Evolutionary conservation across 2,329 filamentous ascomycete genomes (phyloP).

Genomic region (Metarhizium humberi): DNA sequence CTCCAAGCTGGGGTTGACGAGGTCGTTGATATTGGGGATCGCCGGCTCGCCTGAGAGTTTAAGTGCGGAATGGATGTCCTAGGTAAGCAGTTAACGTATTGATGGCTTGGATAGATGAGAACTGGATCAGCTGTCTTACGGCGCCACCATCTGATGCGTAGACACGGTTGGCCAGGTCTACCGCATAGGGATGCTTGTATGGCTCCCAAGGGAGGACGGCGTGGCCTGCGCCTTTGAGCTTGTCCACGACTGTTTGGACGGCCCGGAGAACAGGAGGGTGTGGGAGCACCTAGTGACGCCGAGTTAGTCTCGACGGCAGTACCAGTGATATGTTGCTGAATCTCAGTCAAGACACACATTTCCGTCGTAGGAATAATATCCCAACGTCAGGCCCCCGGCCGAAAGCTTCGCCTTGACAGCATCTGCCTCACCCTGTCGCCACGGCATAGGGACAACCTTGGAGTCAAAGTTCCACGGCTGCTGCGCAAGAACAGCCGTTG

Average conservation of each 20-base stretch:
- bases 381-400: conserved; percentile 17
- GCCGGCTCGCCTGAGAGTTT: conserved; percentile 24
- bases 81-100: neutral
- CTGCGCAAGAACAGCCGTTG: no score
- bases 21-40: conserved; percentile 21
- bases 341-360: neutral
- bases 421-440: conserved; percentile 27
- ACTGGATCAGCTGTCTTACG: neutral
- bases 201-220: conserved; percentile 17
- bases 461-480: no score
- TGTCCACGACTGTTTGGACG: conserved; percentile 25
- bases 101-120: neutral
- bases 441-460: conserved; percentile 30
- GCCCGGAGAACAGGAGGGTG: conserved; percentile 40
- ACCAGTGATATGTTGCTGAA: conserved; percentile 6
- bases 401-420: conserved; percentile 12
- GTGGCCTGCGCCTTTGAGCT: no score
- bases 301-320: conserved; percentile 16
- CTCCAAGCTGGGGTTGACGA: conserved; percentile 10
- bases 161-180: conserved; percentile 17
- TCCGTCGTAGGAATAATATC: conserved; percentile 22
- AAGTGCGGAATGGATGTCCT: conserved; percentile 20
- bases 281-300: conserved; percentile 31
- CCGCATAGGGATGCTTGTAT: conserved; percentile 17
- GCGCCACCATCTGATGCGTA: no score